Conservation (phyloP, 2,329 filamentous ascomycete species). For the Xylaria sp. region DNA sequence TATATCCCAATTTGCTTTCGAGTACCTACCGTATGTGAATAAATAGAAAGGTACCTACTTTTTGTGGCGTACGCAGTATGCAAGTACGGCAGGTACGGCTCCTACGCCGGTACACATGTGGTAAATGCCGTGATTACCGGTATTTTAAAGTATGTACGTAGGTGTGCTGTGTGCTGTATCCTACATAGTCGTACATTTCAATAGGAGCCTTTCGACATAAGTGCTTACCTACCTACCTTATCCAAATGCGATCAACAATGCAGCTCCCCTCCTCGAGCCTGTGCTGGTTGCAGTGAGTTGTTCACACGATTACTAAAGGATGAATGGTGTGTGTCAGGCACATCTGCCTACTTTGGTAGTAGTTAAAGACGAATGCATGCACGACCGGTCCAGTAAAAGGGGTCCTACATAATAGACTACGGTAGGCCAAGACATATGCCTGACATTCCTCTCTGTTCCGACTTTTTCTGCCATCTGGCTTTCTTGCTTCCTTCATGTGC, state of each 20-base stretch:
- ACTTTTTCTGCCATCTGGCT: not conserved
- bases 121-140: constrained; percentile 8
- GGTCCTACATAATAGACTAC: too few relatives aligned
- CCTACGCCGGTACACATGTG: not conserved
- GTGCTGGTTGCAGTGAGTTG: constrained; percentile 24
- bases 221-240: constrained; percentile 16
- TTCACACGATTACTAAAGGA: constrained; percentile 27
- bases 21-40: not conserved
- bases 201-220: constrained; percentile 4
- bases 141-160: too few relatives aligned
- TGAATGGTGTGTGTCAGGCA: not conserved
- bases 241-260: constrained; percentile 10
- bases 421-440: constrained; percentile 9
- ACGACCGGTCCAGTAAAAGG: constrained; percentile 2
- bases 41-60: not conserved
- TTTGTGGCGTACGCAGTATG: not conserved
- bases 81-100: constrained; percentile 4
- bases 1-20: not conserved
- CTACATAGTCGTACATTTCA: not conserved
- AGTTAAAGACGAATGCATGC: constrained; percentile 3
- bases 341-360: not conserved
- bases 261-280: not conserved
- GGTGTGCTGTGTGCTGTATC: too few relatives aligned
- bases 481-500: not conserved
- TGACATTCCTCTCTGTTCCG: not conserved